Conservation (phyloP, 768 basidiomycete genomes). For the Lactarius vividus region DNA sequence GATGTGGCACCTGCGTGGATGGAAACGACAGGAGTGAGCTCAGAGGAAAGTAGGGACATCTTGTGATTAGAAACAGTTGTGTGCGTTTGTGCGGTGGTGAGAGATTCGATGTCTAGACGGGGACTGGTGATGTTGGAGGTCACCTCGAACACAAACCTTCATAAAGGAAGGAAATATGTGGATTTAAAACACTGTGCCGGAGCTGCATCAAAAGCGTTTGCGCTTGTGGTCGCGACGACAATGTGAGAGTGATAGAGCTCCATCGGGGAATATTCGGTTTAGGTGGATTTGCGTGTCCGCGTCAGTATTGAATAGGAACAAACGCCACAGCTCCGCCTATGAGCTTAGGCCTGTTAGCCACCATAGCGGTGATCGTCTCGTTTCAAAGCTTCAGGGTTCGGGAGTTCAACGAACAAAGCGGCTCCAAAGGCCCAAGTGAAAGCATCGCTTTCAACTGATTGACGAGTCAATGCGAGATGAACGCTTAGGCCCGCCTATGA, state of each 20-base stretch:
- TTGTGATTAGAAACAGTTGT: not conserved
- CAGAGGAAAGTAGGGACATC: not conserved
- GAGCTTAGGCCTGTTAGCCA: not conserved
- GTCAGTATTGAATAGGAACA: not conserved
- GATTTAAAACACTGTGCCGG: not conserved
- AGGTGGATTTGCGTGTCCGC: not conserved
- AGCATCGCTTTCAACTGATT: not conserved
- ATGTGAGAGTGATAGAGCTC: not conserved
- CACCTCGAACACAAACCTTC: not conserved
- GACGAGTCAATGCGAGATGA: not conserved
- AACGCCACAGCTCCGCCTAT: not conserved
- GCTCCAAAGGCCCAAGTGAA: not conserved
- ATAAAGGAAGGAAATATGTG: slow-evolving; percentile 1
- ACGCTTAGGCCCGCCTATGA: not conserved
- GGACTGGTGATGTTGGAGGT: not conserved
- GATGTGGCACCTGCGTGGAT: not conserved
- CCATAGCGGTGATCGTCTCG: not conserved
- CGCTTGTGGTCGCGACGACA: not conserved
- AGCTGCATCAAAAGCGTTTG: not conserved
- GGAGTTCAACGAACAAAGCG: not conserved
- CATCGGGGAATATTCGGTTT: not conserved
- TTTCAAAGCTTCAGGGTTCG: not conserved
- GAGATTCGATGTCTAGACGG: not conserved
- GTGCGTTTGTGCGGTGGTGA: not conserved
- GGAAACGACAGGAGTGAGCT: not conserved